Conservation (phyloP, 257 asterid genomes). For the Paulownia fortunei region DNA sequence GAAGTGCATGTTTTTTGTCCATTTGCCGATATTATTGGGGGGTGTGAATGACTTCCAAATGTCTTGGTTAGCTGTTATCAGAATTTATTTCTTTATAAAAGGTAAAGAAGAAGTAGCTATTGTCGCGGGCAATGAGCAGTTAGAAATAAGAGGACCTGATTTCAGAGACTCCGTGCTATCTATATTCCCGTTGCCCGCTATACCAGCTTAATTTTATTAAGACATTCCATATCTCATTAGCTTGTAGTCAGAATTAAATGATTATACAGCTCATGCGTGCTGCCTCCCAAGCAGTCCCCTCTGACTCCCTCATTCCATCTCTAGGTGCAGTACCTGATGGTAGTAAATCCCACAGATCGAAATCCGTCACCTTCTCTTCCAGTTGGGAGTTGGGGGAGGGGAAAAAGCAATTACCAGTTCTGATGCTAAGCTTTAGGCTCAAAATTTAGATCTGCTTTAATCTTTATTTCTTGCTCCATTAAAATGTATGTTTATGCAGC, state of each 20-base stretch:
- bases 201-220: neutral
- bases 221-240: conserved; percentile 6
- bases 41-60: conserved; percentile 19
- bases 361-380: conserved; percentile 17
- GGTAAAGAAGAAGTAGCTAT: conserved; percentile 8
- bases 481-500: conserved; percentile 18
- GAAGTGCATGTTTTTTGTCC: neutral
- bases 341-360: conserved; percentile 2
- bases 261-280: conserved; percentile 13
- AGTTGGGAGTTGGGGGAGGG: neutral
- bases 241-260: conserved; percentile 13
- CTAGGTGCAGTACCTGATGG: neutral
- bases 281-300: conserved; percentile 28
- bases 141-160: conserved; percentile 18
- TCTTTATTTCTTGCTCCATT: conserved; percentile 17
- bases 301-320: conserved; percentile 8
- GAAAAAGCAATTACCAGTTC: conserved; percentile 1
- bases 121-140: conserved; percentile 6
- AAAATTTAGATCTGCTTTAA: conserved; percentile 19
- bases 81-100: neutral
- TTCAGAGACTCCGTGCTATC: neutral
- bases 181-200: neutral
- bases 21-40: neutral
- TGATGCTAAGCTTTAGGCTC: conserved; percentile 20
- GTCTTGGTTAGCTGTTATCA: conserved; percentile 9